Conservation (phyloP, 1,284 basidiomycete genomes). For the Tilletiaria anomala region DNA sequence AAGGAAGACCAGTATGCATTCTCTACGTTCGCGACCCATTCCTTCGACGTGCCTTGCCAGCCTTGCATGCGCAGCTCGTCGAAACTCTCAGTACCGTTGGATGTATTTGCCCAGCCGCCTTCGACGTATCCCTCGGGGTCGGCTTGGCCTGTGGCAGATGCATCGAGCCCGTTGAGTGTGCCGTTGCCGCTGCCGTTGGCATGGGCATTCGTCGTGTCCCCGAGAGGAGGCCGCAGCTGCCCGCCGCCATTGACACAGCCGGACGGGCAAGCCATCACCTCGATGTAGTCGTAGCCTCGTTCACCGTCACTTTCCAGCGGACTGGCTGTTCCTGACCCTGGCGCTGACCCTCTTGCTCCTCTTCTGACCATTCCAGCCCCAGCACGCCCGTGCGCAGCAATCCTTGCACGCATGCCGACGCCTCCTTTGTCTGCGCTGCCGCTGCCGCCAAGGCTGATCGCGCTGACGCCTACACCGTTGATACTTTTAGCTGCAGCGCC, state of each 20-base stretch:
- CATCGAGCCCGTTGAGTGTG: too few species aligned
- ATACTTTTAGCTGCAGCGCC: not conserved
- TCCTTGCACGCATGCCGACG: not conserved
- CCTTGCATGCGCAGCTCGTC: too few species aligned
- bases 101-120: slow-evolving; percentile 3
- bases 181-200: not conserved
- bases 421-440: slow-evolving; percentile 1
- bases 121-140: slow-evolving; percentile 12
- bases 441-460: slow-evolving; percentile 3
- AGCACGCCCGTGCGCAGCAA: slow-evolving; percentile 3
- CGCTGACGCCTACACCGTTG: slow-evolving; percentile 8
- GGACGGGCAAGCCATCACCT: slow-evolving; percentile 97
- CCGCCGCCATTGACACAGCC: slow-evolving; percentile 97
- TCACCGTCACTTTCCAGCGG: slow-evolving; percentile 34
- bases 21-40: slow-evolving; percentile 35
- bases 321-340: too few species aligned
- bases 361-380: slow-evolving; percentile 38
- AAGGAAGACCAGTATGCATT: slow-evolving; percentile 22
- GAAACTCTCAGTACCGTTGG: too few species aligned
- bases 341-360: slow-evolving; percentile 48
- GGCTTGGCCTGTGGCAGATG: too few species aligned
- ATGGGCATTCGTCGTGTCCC: slow-evolving; percentile 2
- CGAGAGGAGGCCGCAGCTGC: slow-evolving; percentile 45
- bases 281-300: slow-evolving; percentile 79
- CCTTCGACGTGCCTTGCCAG: slow-evolving; percentile 36